phyloP scores from a whole-genome alignment of 208 protist genomes.

The Crithidia fasciculata region DNA sequence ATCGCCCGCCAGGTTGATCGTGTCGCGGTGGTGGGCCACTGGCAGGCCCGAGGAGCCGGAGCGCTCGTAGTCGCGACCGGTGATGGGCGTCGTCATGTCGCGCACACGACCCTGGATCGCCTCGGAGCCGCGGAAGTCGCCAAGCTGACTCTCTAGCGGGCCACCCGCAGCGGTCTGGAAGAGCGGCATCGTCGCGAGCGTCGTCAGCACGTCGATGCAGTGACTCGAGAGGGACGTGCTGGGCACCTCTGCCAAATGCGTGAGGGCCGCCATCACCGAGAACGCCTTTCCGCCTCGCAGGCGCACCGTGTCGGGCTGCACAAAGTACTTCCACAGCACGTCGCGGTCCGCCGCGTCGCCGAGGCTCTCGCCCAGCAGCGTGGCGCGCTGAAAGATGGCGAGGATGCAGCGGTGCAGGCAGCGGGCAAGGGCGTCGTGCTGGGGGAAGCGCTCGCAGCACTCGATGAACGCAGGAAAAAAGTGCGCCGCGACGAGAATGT shows the following conservation, averaged over 20 bases:
- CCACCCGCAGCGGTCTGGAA: constrained; percentile 36
- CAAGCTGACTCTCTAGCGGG: constrained; percentile 36
- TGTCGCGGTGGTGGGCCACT: constrained; percentile 43
- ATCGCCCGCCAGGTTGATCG: constrained; percentile 48
- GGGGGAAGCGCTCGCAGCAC: constrained; percentile 47
- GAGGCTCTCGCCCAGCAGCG: constrained; percentile 36
- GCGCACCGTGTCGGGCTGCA: constrained; percentile 23
- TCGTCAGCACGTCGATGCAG: constrained; percentile 44
- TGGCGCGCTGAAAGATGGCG: constrained; percentile 47
- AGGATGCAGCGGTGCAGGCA: constrained; percentile 49
- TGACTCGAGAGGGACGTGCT: constrained; percentile 43
- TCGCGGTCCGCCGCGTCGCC: constrained; percentile 45
- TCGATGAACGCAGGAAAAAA: constrained; percentile 58
- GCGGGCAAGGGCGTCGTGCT: constrained; percentile 45
- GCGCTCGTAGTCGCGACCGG: constrained; percentile 41
- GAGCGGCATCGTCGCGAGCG: constrained; percentile 36
- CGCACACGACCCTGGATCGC: constrained; percentile 42
- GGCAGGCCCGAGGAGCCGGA: constrained; percentile 29
- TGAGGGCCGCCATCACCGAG: constrained; percentile 32
- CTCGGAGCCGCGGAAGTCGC: constrained; percentile 31
- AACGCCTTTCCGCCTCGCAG: constrained; percentile 4
- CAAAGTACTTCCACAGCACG: constrained; percentile 40
- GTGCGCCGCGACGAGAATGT: constrained; percentile 36
- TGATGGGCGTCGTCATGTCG: constrained; percentile 53
- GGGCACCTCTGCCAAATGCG: constrained; percentile 28